Percentiles rank a stretch among this genome's conserved stretches.
Evolutionary conservation across 2,329 filamentous ascomycete genomes (phyloP).

Genomic region (Blumeria graminis): DNA sequence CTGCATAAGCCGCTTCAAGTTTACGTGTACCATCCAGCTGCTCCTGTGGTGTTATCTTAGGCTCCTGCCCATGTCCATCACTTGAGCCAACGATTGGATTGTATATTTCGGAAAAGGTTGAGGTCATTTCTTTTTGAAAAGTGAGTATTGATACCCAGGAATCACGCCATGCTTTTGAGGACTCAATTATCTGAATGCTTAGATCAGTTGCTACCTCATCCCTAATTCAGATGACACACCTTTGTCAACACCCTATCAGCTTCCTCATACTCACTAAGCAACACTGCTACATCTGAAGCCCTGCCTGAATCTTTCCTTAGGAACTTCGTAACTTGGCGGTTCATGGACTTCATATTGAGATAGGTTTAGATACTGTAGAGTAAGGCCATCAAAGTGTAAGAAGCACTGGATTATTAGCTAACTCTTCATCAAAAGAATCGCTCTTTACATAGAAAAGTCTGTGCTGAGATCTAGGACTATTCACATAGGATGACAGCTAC

Average conservation of each 20-base stretch:
- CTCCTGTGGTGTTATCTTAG: constrained; percentile 33
- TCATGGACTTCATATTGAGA: constrained; percentile 39
- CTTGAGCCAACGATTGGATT: constrained; percentile 48
- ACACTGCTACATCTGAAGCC: constrained; percentile 48
- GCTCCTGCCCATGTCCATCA: constrained; percentile 28
- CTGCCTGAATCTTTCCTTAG: constrained; percentile 44
- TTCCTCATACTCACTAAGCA: constrained; percentile 61
- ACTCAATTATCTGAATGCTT: constrained; percentile 40
- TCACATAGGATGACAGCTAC: no score
- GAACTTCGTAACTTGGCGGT: constrained; percentile 51
- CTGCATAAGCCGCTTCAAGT: constrained; percentile 42
- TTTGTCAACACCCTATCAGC: constrained; percentile 49
- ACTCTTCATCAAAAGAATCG: no score
- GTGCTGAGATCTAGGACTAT: no score
- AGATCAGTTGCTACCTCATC: constrained; percentile 4
- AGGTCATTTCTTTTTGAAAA: constrained; percentile 40
- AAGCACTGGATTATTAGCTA: not conserved
- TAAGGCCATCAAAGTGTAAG: no score
- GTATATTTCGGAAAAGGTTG: constrained; percentile 50
- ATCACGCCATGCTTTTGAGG: constrained; percentile 53
- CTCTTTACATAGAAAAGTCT: no score
- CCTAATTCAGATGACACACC: constrained; percentile 21
- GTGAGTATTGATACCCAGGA: constrained; percentile 51
- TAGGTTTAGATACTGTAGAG: not conserved
- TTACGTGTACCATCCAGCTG: constrained; percentile 39